Base-by-base conservation (phyloP, 2,329 filamentous ascomycete genomes). In the Calonectria crousiana region DNA sequence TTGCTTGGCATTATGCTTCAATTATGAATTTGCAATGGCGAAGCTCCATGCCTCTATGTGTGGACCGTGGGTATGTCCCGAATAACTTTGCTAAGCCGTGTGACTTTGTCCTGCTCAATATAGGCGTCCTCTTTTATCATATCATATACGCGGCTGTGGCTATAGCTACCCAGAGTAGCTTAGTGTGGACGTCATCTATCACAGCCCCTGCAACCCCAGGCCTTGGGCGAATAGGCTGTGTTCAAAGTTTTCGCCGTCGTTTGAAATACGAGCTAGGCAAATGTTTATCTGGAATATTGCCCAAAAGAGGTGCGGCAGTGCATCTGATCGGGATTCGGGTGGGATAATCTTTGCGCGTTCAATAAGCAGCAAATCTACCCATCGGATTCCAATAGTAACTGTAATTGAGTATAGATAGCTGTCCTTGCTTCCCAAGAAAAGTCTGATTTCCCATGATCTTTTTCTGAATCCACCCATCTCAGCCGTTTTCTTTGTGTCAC, bases 121-220 rank as follows among this genome's bases (percentile, higher is more conserved):
- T 62, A 16, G 10, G 34, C 56, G n/a, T 41, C 41, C 23, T 30
- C 56, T 23, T n/a, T 13, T 13, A 56, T 56, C 34, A 5, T 32
- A 18, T 4, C 28, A 13, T 38, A 30, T 44, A 18, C 14, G 13
- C 34, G 23, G 18, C 32, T 13, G 56, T 32, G 56, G 34, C 56
- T 62, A 18, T 38, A 16, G 20, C n/a, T 18, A 16, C 34, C 36
- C 11, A 62, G n/a, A 26, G 14, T 28, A 23, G 56, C 9, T 18
- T 62, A 62, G 56, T 28, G 56, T 11, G 36, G 23, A 62, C 56
- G 56, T 41, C 56, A 44, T 62, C 56, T 62, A 28, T 62, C 56
- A 28, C 18, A 38, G 36, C 23, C 34, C 56, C 23, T 62, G 56
- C 36, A 62, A 62, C 36, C 34, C 23, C 34, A 26, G 14, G 34